Evolutionary conservation across 441 rosid genomes (phyloP).

Genomic region (Erysimum cheiri): DNA sequence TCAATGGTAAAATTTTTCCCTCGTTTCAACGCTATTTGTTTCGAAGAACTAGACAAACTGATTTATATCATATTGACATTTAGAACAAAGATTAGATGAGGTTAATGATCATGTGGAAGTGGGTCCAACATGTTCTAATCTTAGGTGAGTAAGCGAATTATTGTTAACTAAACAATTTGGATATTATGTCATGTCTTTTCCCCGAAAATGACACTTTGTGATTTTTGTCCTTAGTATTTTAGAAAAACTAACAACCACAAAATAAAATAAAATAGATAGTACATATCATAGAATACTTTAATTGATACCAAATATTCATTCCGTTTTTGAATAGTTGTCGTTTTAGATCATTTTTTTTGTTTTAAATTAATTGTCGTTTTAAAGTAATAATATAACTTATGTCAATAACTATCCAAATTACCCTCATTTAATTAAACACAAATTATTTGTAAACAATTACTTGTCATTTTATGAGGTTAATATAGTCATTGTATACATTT

Average conservation of each 20-base stretch:
- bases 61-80: constrained; percentile 10
- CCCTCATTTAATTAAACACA: too few species aligned
- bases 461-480: too few species aligned
- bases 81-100: constrained; percentile 6
- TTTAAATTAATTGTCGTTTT: too few species aligned
- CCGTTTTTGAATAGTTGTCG: too few species aligned
- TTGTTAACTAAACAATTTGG: constrained; percentile 18
- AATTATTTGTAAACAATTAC: too few species aligned
- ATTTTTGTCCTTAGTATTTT: constrained; percentile 17
- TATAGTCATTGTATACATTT: too few species aligned
- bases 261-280: not conserved
- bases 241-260: constrained; percentile 26
- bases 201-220: constrained; percentile 29
- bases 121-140: constrained; percentile 29
- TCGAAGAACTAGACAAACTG: not conserved
- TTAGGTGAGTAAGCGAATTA: constrained; percentile 17
- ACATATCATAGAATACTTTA: not conserved
- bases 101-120: constrained; percentile 18
- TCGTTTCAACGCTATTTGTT: not conserved
- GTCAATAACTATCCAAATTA: too few species aligned
- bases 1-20: not conserved
- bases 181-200: constrained; percentile 17
- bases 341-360: too few species aligned
- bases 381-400: too few species aligned
- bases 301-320: not conserved